Percentiles rank a stretch among this genome's conserved stretches.
Evolutionary conservation across 2,329 filamentous ascomycete genomes (phyloP).

Genomic region (Phyllosticta ampelicida): DNA sequence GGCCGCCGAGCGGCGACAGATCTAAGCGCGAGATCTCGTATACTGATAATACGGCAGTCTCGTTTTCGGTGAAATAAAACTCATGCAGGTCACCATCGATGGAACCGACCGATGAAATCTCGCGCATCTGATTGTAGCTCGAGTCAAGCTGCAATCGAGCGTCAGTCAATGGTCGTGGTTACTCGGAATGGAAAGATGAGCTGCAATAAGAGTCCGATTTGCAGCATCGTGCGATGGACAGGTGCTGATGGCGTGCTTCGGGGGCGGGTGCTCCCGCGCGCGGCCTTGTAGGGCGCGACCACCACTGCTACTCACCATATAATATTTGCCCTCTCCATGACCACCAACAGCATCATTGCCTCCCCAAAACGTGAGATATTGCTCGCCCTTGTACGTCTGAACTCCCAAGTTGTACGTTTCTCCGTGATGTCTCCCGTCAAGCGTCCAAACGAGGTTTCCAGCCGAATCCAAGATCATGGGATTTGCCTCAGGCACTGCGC

Average conservation of each 20-base stretch:
- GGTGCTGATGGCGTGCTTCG: conserved; percentile 6
- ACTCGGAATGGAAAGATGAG: neutral
- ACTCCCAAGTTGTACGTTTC: conserved; percentile 19
- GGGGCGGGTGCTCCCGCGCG: conserved; percentile 3
- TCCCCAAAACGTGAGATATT: conserved; percentile 31
- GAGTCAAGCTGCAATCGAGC: conserved; percentile 10
- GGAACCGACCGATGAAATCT: conserved; percentile 14
- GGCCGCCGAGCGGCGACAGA: conserved; percentile 27
- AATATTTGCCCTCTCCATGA: conserved; percentile 24
- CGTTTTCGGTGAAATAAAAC: conserved; percentile 32
- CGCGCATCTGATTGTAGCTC: conserved; percentile 13
- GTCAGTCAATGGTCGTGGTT: neutral
- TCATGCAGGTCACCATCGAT: conserved; percentile 32
- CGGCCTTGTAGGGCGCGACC: conserved; percentile 12
- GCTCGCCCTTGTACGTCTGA: conserved; percentile 24
- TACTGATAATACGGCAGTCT: conserved; percentile 33
- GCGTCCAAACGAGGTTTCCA: conserved; percentile 25
- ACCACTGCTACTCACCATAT: conserved; percentile 17
- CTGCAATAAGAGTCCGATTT: neutral
- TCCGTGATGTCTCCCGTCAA: conserved; percentile 17
- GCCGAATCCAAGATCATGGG: conserved; percentile 26
- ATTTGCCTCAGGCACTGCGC: conserved; percentile 15
- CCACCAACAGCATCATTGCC: conserved; percentile 23
- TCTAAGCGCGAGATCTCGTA: conserved; percentile 31
- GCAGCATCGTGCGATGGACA: conserved; percentile 2